These are phyloP conservation scores for Blastomyces silverae DNA, from an alignment of 2,329 filamentous ascomycete species.

Conservation along the genomic window DNA sequence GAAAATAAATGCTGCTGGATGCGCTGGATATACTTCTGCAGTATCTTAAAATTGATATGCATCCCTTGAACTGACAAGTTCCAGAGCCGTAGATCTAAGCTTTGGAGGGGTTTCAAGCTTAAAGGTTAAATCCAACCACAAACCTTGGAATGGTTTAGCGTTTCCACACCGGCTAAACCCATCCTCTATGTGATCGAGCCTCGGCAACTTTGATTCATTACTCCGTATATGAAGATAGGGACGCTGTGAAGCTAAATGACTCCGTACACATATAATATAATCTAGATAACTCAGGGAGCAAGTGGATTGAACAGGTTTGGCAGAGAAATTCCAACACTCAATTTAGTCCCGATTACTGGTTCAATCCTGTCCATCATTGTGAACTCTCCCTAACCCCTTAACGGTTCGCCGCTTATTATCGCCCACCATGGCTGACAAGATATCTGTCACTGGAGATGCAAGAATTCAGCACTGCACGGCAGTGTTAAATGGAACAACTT, in stretches of 20 bases:
- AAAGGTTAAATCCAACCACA: too few species aligned
- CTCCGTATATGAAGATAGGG: neutral
- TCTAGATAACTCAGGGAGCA: neutral
- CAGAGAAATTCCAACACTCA: neutral
- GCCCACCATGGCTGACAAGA: slow-evolving; percentile 54
- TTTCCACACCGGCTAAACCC: neutral
- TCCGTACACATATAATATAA: too few species aligned
- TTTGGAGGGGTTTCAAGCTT: too few species aligned
- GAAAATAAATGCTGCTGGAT: too few species aligned
- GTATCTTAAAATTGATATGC: neutral
- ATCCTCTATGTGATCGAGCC: neutral
- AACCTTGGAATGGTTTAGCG: too few species aligned
- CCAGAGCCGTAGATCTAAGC: too few species aligned
- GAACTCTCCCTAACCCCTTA: neutral
- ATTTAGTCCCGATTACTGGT: neutral
- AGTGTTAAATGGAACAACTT: slow-evolving; percentile 61
- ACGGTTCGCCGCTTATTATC: slow-evolving; percentile 46
- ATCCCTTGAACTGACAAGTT: neutral
- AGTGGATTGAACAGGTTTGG: neutral
- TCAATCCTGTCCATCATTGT: neutral
- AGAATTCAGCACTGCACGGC: slow-evolving; percentile 59
- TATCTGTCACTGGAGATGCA: slow-evolving; percentile 56
- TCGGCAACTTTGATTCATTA: neutral
- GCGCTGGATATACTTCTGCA: neutral
- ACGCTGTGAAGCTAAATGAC: too few species aligned